Evolutionary conservation across 2,329 filamentous ascomycete genomes (phyloP), one percentile per base, ranked within the genome.

Genomic region (Leptographium radiaticola): DNA sequence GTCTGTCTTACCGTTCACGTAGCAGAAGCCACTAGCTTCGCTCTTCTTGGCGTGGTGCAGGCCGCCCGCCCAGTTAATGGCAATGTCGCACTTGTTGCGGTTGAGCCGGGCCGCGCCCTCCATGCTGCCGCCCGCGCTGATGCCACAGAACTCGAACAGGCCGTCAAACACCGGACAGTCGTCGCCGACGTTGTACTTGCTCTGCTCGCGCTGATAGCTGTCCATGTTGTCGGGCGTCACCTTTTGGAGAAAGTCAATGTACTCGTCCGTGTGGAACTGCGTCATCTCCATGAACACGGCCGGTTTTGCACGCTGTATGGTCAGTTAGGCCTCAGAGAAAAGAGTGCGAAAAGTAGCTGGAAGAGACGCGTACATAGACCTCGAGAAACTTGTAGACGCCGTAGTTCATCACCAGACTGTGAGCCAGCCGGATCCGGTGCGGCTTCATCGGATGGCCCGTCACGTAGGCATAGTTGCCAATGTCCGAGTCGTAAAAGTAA

Each of bases 181-280:
- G 62, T 96, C 93, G 40, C 91, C 87, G 55, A 97, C 89, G 56
- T 95, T 96, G 75, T 93, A 97, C 59, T 89, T 89, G 43, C 79
- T 85, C 67, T 97, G 90, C 67, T 98, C 93, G 62, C 90, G 87
- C 61, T 84, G 80, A 65, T 89, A 97, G 59, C 80, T 80, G 62
- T 98, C 94, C 88, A 97, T 97, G 67, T 98, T 98, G 72, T 98
- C 93, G 1, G 93, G 94, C 0, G 93, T 97, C 53, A 98, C 93
- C 63, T 94, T 95, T 71, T 78, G 86, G 18, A 98, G 75, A 65
- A 97, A 98, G 53, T 95, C 88, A 59, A 98, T 88, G 69, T 98
- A 98, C 64, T 96, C 90, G 65, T 87, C 81, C 51, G 89, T 93
- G 68, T 98, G 93, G 65, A 97, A 98, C 58, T 93, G 86, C 53